phyloP scores from a whole-genome alignment of 148 eudicot species.

The Tetragonia tetragonoides region DNA sequence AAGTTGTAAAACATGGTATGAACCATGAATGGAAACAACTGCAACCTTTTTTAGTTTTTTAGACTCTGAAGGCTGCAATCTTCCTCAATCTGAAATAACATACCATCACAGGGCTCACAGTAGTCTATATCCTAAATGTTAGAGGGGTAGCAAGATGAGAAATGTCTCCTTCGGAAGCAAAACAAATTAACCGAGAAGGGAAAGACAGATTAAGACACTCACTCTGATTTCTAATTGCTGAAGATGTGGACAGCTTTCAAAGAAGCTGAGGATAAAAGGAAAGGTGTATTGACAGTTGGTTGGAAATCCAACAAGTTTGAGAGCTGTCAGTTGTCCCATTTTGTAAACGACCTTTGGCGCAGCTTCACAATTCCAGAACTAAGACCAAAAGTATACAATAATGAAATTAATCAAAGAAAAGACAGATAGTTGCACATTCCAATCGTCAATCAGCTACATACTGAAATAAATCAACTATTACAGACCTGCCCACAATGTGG shows the following conservation, averaged over 20 bases:
- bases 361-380: too few relatives aligned
- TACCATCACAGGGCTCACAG: too few relatives aligned
- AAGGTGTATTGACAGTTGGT: neutral
- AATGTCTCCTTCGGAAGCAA: too few relatives aligned
- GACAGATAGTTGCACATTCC: neutral
- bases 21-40: too few relatives aligned
- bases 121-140: too few relatives aligned
- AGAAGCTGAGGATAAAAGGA: slow-evolving; percentile 3
- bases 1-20: neutral
- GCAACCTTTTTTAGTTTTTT: neutral
- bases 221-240: neutral
- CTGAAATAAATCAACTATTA: neutral
- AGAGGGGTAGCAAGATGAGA: too few relatives aligned
- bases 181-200: neutral
- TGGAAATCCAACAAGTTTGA: neutral
- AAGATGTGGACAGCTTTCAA: slow-evolving; percentile 15
- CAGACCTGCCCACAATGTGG: neutral
- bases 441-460: neutral
- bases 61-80: neutral
- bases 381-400: neutral
- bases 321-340: neutral
- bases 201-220: neutral
- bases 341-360: neutral
- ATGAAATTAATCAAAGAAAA: neutral
- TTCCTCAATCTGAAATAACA: neutral